Evolutionary conservation across 1,284 basidiomycete species (phyloP).

Genomic region (Heliocybe sulcata): DNA sequence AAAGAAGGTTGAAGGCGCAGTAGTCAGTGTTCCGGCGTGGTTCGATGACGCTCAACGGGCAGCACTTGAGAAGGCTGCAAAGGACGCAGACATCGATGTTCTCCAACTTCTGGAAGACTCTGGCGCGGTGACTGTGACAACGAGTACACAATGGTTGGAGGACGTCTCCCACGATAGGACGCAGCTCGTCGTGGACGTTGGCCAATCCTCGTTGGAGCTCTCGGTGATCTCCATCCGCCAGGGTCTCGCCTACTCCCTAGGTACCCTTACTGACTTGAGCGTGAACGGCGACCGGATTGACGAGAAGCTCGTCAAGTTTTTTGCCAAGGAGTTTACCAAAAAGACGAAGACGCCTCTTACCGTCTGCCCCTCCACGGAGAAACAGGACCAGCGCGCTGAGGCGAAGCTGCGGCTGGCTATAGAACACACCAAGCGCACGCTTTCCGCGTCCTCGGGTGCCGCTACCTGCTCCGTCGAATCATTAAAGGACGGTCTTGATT

Average conservation of each 20-base stretch:
- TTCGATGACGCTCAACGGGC: conserved; percentile 67
- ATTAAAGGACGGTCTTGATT: conserved; percentile 92
- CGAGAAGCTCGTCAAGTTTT: conserved; percentile 82
- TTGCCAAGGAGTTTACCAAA: conserved; percentile 96
- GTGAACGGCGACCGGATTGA: conserved; percentile 68
- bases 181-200: conserved; percentile 68
- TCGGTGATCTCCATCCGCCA: conserved; percentile 60
- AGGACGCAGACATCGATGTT: conserved; percentile 79
- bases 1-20: conserved; percentile 73
- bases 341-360: conserved; percentile 83
- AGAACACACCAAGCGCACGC: conserved; percentile 92
- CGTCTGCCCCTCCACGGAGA: conserved; percentile 50
- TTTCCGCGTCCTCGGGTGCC: conserved; percentile 82
- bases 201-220: conserved; percentile 55
- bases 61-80: conserved; percentile 70
- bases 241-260: conserved; percentile 56
- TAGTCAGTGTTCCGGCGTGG: conserved; percentile 78
- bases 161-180: conserved; percentile 49
- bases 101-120: conserved; percentile 84
- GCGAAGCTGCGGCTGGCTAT: conserved; percentile 91
- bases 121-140: conserved; percentile 62
- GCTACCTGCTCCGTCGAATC: conserved; percentile 92
- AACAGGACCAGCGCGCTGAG: conserved; percentile 79
- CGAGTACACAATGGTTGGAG: conserved; percentile 32
- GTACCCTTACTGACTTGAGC: conserved; percentile 34